Evolutionary conservation across 1,139 yeast genomes (phyloP), one percentile per base, ranked within the genome.

Genomic region (Nakaseomyces delphensis): DNA sequence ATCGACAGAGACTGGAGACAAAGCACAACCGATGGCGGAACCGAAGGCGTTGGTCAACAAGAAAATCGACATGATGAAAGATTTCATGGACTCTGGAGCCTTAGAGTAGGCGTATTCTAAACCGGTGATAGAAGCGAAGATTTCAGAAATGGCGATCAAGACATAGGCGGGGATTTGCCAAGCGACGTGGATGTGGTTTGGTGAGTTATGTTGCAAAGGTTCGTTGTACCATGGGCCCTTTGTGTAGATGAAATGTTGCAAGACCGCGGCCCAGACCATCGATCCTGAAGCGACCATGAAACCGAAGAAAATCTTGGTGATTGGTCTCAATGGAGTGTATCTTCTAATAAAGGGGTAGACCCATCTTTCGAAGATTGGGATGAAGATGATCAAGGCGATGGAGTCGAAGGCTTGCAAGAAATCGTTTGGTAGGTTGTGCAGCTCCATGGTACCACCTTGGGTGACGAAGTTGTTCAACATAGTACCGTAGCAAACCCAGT

Each of bases 211-310:
- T 45, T 53, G 53, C 67, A 70, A 59, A 36, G 93, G 89, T 43
- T 57, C 51, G 48, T 78, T 75, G 53, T 78, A 85, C 72, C 95
- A 85, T 46, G 93, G 91, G 18, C 86, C 86, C 6, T 83, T 69
- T 39, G 65, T 60, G 67, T 86, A 86, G 49, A 87, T 79, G 57
- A 68, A 69, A 58, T 78, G 76, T 66, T 87, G 96, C 51, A 84
- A 71, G 36, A 83, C 79, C 13, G 94, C 91, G 43, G 95, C 93
- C 58, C 82, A 78, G 28, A 78, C 74, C 79, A 83, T 82, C 32
- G 95, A 74, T 35, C 72, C 56, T 5, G 87, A 64, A 43, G 81
- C 87, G 45, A 83, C 69, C 63, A 80, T 63, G 68, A 86, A 86
- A 10, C 96, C 96, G 50, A 70, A 68, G 57, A 74, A 70, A 52